Evolutionary conservation across 2,329 filamentous ascomycete genomes (phyloP).

Genomic region (Fusarium torreyae): DNA sequence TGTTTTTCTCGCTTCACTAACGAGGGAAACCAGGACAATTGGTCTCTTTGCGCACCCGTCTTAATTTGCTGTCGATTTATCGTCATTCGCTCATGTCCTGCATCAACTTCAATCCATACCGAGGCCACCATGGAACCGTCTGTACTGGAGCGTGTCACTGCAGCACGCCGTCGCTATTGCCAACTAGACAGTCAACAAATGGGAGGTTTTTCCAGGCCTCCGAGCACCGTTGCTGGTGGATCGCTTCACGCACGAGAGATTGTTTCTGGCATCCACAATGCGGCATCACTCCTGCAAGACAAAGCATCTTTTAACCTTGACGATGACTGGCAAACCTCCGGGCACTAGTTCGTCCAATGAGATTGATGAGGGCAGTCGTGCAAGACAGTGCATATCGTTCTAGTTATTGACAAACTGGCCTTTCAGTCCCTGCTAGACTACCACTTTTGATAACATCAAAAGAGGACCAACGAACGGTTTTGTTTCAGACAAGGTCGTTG

Average conservation of each 20-base stretch:
- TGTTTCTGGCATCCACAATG: constrained; percentile 48
- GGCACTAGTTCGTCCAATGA: constrained; percentile 30
- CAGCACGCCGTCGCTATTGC: constrained; percentile 47
- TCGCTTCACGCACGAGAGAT: constrained; percentile 50
- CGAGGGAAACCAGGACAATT: constrained; percentile 9
- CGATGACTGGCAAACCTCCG: constrained; percentile 23
- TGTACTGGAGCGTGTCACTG: constrained; percentile 45
- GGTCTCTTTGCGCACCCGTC: constrained; percentile 6
- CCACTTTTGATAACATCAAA: neutral
- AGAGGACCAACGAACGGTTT: neutral
- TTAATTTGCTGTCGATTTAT: constrained; percentile 5
- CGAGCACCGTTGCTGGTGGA: constrained; percentile 48
- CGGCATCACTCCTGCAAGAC: constrained; percentile 26
- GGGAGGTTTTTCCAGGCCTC: constrained; percentile 51
- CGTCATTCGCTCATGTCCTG: constrained; percentile 29
- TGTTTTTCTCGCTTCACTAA: constrained; percentile 17
- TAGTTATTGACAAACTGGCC: constrained; percentile 24
- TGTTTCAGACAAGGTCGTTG: neutral
- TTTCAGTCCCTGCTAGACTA: constrained; percentile 5
- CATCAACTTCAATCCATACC: constrained; percentile 20
- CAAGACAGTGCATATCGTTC: constrained; percentile 22
- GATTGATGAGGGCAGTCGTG: constrained; percentile 1
- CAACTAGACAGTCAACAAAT: constrained; percentile 47
- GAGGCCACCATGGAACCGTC: constrained; percentile 42
- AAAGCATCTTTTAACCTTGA: constrained; percentile 32